Evolutionary conservation across 176 grass and related monocot species (phyloP), one percentile per base, ranked within the genome.

Genomic region (Elymus sibiricus): DNA sequence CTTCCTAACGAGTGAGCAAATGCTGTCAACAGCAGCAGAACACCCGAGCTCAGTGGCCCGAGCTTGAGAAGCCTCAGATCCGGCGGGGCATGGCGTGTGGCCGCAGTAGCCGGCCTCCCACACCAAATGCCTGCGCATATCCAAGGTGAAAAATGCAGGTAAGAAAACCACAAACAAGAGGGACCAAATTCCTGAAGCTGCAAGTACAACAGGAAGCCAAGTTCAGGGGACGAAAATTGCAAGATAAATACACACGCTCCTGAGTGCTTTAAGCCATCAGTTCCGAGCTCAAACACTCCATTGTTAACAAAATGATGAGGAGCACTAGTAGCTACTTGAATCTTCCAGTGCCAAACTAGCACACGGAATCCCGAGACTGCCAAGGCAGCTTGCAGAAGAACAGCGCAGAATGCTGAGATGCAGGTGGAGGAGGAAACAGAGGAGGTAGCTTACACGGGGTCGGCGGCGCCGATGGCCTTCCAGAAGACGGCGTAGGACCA

Each of bases 401-500:
- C 46, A 34, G 27, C 27, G 13, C 7, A 71, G 16, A 68, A 47
- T 73, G 7, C 7, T 19, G 43, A 82, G 82, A 85, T 61, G 43
- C 51, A 78, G 9, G 27, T 13, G 60, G 71, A 80, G 65, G 39
- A 73, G 19, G 51, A 5, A 17, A 60, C 73, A 60, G 43, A 43
- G 63, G 37, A 53, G 49, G 49, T 0, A 43, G 24, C 95, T 94
- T 90, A 98, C 95, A 92, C 92, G 37, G 81, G 91, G 70, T 92
- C 86, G 64, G 81, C 86, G 86, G 87, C 85, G 79, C 88, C 91
- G 77, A 90, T 90, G 60, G 93, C 90, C 91, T 87, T 98, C 95
- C 95, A 98, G 81, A 92, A 93, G 67, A 98, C 95, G 9, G 95
- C 95, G 73, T 98, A 98, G 13, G 95, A 95, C 95, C 95, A 98